Conservation (phyloP, 192 early-diverging fungal species). For the Podila epicladia region DNA sequence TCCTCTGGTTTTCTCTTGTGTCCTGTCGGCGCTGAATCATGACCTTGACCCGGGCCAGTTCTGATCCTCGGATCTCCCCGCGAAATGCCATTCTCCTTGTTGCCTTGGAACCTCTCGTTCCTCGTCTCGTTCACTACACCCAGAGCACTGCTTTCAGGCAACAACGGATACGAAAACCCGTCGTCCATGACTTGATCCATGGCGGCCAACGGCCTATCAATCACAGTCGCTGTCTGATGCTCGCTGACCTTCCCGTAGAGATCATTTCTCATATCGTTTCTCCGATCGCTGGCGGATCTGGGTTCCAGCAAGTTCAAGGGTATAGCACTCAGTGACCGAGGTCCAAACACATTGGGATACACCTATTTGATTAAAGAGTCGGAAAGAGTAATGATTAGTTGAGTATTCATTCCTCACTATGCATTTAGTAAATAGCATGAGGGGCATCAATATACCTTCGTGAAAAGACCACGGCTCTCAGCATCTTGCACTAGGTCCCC, state of each 20-base stretch:
- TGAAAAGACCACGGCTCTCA: conserved; percentile 49
- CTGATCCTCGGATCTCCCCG: background rate
- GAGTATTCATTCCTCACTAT: background rate
- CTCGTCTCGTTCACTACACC: background rate
- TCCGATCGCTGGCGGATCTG: conserved; percentile 6
- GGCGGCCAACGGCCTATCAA: conserved; percentile 12
- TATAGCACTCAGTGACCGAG: conserved; percentile 1
- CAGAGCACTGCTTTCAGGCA: background rate
- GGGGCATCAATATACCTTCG: conserved; percentile 25
- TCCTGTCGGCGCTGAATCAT: background rate
- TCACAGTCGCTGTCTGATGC: conserved; percentile 8
- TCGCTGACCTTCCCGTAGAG: conserved; percentile 18
- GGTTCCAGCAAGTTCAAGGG: conserved; percentile 23
- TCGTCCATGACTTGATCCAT: conserved; percentile 28
- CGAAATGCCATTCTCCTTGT: background rate
- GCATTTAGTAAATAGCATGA: background rate
- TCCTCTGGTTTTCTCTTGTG: background rate
- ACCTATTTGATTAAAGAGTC: conserved; percentile 3
- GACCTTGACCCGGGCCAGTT: background rate
- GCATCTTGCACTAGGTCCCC: conserved; percentile 77
- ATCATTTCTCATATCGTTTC: background rate
- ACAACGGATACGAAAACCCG: conserved; percentile 6
- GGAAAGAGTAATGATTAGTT: background rate
- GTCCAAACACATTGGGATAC: conserved; percentile 20
- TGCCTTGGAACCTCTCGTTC: background rate